Conservation (phyloP, 306 rosid species). For the Acacia confusa region DNA sequence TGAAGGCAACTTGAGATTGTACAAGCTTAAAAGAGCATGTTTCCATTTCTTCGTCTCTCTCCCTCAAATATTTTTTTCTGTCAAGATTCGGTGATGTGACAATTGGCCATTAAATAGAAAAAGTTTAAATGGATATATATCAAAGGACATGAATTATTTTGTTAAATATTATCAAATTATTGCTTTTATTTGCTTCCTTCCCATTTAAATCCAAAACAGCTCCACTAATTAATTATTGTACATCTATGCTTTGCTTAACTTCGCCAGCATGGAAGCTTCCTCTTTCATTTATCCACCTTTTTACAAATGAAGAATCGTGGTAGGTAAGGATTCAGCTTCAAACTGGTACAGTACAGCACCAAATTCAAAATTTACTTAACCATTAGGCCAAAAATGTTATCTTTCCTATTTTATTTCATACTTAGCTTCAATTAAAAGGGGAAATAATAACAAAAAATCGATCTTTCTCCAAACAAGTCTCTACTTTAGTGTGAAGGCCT, state of each 20-base stretch:
- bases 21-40: not conserved
- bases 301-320: not conserved
- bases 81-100: not conserved
- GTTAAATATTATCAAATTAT: not conserved
- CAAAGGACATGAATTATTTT: not conserved
- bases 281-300: not conserved
- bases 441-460: too few relatives aligned
- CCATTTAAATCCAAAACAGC: not conserved
- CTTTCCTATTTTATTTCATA: not conserved
- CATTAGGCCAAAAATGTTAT: not conserved
- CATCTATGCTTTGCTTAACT: not conserved
- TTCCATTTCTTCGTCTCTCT: not conserved
- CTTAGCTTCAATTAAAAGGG: too few relatives aligned
- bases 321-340: not conserved
- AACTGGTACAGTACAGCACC: not conserved
- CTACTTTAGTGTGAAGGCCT: not conserved
- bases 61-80: not conserved
- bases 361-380: not conserved
- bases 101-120: not conserved
- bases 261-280: not conserved
- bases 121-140: not conserved
- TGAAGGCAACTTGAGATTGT: not conserved
- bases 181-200: not conserved
- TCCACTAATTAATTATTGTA: not conserved
- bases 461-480: not conserved